These are phyloP conservation scores for Calonectria pauciramosa DNA, from an alignment of 2,329 filamentous ascomycete species.

Conservation along the genomic window DNA sequence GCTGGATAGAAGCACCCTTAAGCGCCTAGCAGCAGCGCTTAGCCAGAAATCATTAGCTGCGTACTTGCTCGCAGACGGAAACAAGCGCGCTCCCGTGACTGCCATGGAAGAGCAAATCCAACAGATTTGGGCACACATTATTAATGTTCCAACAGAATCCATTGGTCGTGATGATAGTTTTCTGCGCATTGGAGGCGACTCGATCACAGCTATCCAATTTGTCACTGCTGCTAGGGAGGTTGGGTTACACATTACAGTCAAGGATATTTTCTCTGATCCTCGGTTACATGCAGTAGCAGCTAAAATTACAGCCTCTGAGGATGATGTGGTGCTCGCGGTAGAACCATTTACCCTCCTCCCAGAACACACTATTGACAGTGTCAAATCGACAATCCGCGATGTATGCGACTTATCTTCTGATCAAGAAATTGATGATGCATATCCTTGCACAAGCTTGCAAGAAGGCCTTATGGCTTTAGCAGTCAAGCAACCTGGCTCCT, in stretches of 20 bases:
- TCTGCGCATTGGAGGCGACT: constrained; percentile 48
- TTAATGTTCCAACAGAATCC: constrained; percentile 47
- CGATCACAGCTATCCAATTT: constrained; percentile 63
- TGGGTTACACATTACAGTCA: constrained; percentile 57
- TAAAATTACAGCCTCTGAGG: constrained; percentile 34
- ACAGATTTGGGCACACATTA: constrained; percentile 53
- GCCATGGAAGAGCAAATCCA: constrained; percentile 42
- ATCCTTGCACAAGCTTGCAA: constrained; percentile 8
- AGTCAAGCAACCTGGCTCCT: constrained; percentile 14
- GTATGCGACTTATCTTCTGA: constrained; percentile 21
- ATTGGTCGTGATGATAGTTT: constrained; percentile 61
- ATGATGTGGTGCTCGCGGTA: not conserved
- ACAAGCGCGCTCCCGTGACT: constrained; percentile 7
- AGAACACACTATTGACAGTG: not conserved
- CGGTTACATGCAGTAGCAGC: not conserved
- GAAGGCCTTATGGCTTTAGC: constrained; percentile 13
- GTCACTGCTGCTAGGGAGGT: constrained; percentile 57
- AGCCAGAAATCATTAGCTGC: not conserved
- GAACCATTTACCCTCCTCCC: constrained; percentile 1
- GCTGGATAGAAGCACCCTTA: constrained; percentile 19
- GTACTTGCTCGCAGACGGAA: not conserved
- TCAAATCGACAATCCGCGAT: not conserved
- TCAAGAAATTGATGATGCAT: constrained; percentile 43
- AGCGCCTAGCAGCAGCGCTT: constrained; percentile 6
- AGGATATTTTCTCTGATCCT: constrained; percentile 55